phyloP scores from a whole-genome alignment of 352 stramenopile genomes.

The Phytopythium cucurbitacearum region DNA sequence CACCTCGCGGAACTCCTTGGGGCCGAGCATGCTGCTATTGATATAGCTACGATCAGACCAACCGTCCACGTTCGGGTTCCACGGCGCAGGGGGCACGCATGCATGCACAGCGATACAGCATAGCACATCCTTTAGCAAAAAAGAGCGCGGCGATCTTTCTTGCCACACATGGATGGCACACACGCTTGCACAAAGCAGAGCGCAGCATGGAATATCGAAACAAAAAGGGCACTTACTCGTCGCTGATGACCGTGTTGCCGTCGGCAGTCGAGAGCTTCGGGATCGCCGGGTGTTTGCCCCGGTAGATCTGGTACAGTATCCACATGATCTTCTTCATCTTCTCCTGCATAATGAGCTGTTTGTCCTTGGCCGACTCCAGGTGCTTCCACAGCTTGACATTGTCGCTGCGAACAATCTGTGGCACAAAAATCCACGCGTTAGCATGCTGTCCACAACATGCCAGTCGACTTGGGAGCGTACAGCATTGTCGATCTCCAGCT shows the following conservation, averaged over 20 bases:
- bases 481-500: constrained; percentile 85
- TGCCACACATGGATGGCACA: constrained; percentile 1
- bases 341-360: constrained; percentile 87
- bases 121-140: constrained; percentile 25
- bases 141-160: constrained; percentile 7
- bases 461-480: constrained; percentile 21
- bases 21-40: constrained; percentile 71
- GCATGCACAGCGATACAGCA: constrained; percentile 5
- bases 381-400: constrained; percentile 89
- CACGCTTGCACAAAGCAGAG: constrained; percentile 2
- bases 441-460: not conserved
- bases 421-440: constrained; percentile 2
- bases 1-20: constrained; percentile 84
- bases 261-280: constrained; percentile 72
- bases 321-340: constrained; percentile 92
- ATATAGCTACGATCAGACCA: constrained; percentile 70
- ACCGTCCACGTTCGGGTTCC: constrained; percentile 6
- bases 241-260: constrained; percentile 45
- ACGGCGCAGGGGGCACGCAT: constrained; percentile 3
- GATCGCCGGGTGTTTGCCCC: constrained; percentile 68
- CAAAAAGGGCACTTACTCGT: constrained; percentile 67
- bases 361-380: constrained; percentile 78
- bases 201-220: not conserved
- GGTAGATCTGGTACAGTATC: constrained; percentile 89
- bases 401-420: constrained; percentile 80